Evolutionary conservation across 2,329 filamentous ascomycete genomes (phyloP), one percentile per base, ranked within the genome.

Genomic region (Fusarium keratoplasticum): DNA sequence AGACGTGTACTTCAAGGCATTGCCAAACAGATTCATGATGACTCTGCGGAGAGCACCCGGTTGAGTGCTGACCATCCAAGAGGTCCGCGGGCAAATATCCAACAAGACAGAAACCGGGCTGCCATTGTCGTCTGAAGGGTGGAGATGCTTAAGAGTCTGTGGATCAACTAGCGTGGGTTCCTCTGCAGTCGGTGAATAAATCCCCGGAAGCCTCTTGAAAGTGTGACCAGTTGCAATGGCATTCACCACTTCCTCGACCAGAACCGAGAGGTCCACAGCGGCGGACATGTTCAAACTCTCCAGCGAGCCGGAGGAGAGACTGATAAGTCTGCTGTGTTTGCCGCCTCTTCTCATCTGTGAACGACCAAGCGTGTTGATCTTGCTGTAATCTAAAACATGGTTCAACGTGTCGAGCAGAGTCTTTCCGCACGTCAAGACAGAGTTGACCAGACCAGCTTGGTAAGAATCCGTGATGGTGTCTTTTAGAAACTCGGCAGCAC

Each of bases 21-120:
- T 92, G 10, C 88, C 88, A 47, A 91, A 88, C 1, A 92, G 75
- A 65, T 92, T 92, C 89, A 91, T 90, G 57, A 91, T 84, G 55
- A 92, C 87, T 9, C 89, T 84, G n/a, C 84, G 81, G 9, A 85
- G 75, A 1, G 83, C 83, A 5, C 89, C 89, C 1, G 88, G 86
- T 54, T 90, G 87, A 1, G 87, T 86, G 20, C 84, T 82, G 62
- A 90, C 88, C 18, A 83, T 78, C 89, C 89, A 91, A 20, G 74
- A 83, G 69, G 59, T 83, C 76, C 22, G 84, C 72, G 74, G 84
- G 9, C 83, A 81, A 9, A 90, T 86, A 70, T 90, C 86, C 7
- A 90, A 78, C 29, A 89, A 82, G 25, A 91, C 84, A 6, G 84
- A 85, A 2, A 89, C 79, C 0, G 77, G 71, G 7, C 76, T 76